Evolutionary conservation across 306 rosid species (phyloP).

Genomic region (Arachis hypogaea): DNA sequence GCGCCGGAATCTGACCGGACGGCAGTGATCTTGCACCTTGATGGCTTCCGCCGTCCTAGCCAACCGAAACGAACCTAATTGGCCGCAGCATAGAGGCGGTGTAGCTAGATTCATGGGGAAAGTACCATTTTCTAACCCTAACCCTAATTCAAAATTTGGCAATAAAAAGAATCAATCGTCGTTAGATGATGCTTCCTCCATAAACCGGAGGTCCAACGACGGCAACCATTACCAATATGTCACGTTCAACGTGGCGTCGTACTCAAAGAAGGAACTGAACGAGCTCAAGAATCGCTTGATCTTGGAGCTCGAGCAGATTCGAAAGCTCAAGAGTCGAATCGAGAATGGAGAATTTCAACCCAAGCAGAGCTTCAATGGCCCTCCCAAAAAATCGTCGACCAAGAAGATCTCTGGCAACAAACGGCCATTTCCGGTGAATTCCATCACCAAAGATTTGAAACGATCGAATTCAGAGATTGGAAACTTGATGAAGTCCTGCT

Average conservation of each 20-base stretch:
- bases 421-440: conserved; percentile 59
- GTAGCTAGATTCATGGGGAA: conserved; percentile 90
- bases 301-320: conserved; percentile 77
- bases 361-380: conserved; percentile 35
- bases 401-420: conserved; percentile 69
- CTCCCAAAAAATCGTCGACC: conserved; percentile 53
- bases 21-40: conserved; percentile 29
- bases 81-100: conserved; percentile 72
- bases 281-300: conserved; percentile 64
- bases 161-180: conserved; percentile 67
- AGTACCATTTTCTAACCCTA: conserved; percentile 51
- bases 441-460: conserved; percentile 47
- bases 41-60: conserved; percentile 92
- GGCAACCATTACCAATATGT: conserved; percentile 50
- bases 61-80: conserved; percentile 71
- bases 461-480: conserved; percentile 58
- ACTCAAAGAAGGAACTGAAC: conserved; percentile 63
- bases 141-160: conserved; percentile 59
- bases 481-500: conserved; percentile 64
- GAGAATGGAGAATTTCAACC: conserved; percentile 57
- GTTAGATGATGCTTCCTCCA: conserved; percentile 83
- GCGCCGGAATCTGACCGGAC: conserved; percentile 41
- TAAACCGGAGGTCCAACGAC: conserved; percentile 62
- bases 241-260: conserved; percentile 59
- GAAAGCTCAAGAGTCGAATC: conserved; percentile 58